Evolutionary conservation across 192 early-diverging fungal genomes (phyloP), one percentile per base, ranked within the genome.

Genomic region (Geranomyces michiganensis): DNA sequence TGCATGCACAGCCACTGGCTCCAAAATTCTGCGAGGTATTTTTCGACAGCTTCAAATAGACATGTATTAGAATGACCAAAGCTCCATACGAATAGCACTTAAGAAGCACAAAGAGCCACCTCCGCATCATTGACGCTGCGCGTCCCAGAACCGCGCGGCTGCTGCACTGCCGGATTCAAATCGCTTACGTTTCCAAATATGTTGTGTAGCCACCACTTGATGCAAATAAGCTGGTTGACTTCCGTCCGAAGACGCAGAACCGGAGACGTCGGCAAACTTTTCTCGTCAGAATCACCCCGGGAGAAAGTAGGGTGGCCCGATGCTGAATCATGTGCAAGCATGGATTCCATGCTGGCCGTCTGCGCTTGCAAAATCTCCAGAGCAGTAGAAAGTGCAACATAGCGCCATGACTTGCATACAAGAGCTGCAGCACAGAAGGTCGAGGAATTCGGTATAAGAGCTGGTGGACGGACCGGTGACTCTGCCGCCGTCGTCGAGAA

Each of bases 391-490:
- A 53, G 51, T 15, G 51, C 19, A 7, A 53, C 51, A 26, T 53
- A 53, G n/a, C 51, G 51, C 51, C 51, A 53, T 24, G 51, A 53
- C 15, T 53, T 53, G 51, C 51, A 53, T 8, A 17, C 24, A n/a
- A 3, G 7, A 17, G 51, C 51, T 15, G 51, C 51, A 24, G 19
- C 51, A n/a, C 15, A 7, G 51, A 53, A 17, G 3, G 51, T 3
- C 19, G 51, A 53, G 51, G 19, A 26, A 26, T 4, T 17, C 24
- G n/a, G n/a, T n/a, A n/a, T n/a, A n/a, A n/a, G n/a, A n/a, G n/a
- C n/a, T n/a, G n/a, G n/a, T n/a, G n/a, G 51, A 26, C 7, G 51
- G 24, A 15, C 24, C 51, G 17, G 19, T 53, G 15, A 6, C 6
- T 53, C 7, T 7, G 19, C 51, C 17, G 51, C 19, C 7, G 51